phyloP scores from a whole-genome alignment of 1,284 basidiomycete genomes.

The Tilletiaria anomala region DNA sequence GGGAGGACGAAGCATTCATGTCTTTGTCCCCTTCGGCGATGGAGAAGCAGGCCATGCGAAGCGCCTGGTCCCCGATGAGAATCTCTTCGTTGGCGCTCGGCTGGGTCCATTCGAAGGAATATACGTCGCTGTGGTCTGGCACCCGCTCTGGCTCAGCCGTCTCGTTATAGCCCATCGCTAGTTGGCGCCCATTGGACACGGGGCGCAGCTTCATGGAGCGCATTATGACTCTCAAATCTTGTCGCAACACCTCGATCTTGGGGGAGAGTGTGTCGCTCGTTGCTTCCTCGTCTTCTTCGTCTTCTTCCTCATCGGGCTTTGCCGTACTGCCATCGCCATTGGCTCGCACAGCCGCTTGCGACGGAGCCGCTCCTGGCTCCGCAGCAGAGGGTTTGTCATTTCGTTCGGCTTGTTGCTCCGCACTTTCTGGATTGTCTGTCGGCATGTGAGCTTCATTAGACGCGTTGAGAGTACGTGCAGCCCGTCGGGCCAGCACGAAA shows the following conservation, averaged over 20 bases:
- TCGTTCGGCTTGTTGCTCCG: conserved; percentile 21
- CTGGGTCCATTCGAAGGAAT: conserved; percentile 1
- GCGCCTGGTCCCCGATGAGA: conserved; percentile 25
- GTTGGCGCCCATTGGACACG: conserved; percentile 29
- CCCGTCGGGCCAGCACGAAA: conserved; percentile 57
- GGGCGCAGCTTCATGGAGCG: conserved; percentile 34
- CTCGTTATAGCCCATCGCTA: conserved; percentile 34
- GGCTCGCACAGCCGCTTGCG: background rate
- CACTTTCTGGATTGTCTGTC: background rate
- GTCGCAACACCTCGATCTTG: conserved; percentile 27
- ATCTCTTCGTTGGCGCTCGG: conserved; percentile 19
- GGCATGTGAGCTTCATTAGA: conserved; percentile 1
- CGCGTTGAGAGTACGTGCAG: background rate
- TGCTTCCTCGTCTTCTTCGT: background rate
- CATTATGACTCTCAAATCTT: conserved; percentile 36
- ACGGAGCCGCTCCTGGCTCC: background rate
- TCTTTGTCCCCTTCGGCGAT: background rate
- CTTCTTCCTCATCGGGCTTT: background rate
- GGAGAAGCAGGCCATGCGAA: conserved; percentile 28
- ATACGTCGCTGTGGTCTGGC: conserved; percentile 35
- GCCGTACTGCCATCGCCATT: background rate
- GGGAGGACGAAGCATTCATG: background rate
- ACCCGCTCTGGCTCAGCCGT: conserved; percentile 20
- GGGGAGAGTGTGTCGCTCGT: conserved; percentile 6
- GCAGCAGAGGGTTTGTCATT: conserved; percentile 6